Conservation (phyloP, 257 asterid genomes). For the Knoxia roxburghii region DNA sequence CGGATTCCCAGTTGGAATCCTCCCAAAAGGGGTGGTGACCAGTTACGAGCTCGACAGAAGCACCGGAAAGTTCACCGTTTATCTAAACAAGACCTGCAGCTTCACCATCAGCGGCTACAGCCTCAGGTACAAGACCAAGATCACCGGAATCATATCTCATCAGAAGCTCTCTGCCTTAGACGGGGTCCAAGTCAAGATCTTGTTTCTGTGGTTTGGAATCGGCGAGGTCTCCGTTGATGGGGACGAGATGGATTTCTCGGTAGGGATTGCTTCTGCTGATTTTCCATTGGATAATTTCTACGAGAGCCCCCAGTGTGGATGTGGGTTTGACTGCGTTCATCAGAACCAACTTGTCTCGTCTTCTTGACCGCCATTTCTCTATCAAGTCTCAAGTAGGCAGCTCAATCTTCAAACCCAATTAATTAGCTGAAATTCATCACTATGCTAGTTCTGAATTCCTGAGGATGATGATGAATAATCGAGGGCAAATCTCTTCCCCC, state of each 20-base stretch:
- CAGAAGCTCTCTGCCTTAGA: slow-evolving; percentile 32
- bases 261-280: slow-evolving; percentile 62
- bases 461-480: no score
- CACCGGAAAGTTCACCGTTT: slow-evolving; percentile 65
- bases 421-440: no score
- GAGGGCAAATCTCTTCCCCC: no score
- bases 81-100: slow-evolving; percentile 43
- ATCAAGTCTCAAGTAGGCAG: no score
- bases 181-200: slow-evolving; percentile 67
- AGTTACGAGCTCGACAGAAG: slow-evolving; percentile 52
- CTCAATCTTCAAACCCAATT: no score
- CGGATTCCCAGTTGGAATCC: slow-evolving; percentile 69
- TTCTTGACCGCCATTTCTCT: no score
- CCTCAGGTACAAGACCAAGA: slow-evolving; percentile 50
- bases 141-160: slow-evolving; percentile 51
- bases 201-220: slow-evolving; percentile 59
- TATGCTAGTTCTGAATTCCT: no score
- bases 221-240: slow-evolving; percentile 43
- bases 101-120: slow-evolving; percentile 51
- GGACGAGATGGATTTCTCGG: slow-evolving; percentile 46
- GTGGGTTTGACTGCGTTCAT: slow-evolving; percentile 53
- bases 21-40: slow-evolving; percentile 67
- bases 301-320: slow-evolving; percentile 78
- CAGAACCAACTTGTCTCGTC: slow-evolving; percentile 20
- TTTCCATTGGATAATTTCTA: slow-evolving; percentile 47